Conservation (phyloP, 148 eudicot species). For the Beta vulgaris region DNA sequence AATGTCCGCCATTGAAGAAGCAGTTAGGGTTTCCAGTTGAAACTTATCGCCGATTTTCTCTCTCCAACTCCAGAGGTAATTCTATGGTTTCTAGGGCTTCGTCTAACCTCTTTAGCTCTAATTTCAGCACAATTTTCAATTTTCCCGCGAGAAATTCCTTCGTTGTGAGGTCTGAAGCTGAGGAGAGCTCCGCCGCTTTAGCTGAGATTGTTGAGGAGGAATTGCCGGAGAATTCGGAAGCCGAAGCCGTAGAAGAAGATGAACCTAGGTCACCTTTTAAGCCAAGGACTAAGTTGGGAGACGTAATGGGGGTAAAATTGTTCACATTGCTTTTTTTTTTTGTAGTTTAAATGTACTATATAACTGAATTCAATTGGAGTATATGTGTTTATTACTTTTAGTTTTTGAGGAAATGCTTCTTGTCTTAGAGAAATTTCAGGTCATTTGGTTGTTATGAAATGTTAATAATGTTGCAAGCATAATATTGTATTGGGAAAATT, state of each 20-base stretch:
- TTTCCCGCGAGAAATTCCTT: conserved; percentile 33
- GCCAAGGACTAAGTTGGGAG: conserved; percentile 68
- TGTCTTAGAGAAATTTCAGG: not conserved
- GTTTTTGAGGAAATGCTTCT: not conserved
- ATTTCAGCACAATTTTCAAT: conserved; percentile 11
- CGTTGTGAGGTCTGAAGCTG: conserved; percentile 53
- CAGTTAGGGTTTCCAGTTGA: conserved; percentile 40
- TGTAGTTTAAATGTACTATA: too few species aligned
- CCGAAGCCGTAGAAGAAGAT: conserved; percentile 9
- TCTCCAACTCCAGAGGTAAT: conserved; percentile 23
- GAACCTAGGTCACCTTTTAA: conserved; percentile 35
- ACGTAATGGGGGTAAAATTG: conserved; percentile 79
- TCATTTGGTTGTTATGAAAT: not conserved
- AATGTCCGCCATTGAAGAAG: conserved; percentile 33
- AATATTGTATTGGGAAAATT: not conserved
- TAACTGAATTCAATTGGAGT: too few species aligned
- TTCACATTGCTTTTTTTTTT: not conserved
- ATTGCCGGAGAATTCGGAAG: conserved; percentile 18
- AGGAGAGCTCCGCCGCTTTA: conserved; percentile 20
- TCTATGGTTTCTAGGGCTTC: conserved; percentile 33
- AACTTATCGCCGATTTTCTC: conserved; percentile 29
- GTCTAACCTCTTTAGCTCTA: conserved; percentile 16
- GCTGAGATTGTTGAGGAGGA: conserved; percentile 30
- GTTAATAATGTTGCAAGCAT: not conserved
- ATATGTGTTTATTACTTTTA: too few species aligned